phyloP scores from a whole-genome alignment of 2,329 filamentous ascomycete genomes.

The Stemphylium beticola region DNA sequence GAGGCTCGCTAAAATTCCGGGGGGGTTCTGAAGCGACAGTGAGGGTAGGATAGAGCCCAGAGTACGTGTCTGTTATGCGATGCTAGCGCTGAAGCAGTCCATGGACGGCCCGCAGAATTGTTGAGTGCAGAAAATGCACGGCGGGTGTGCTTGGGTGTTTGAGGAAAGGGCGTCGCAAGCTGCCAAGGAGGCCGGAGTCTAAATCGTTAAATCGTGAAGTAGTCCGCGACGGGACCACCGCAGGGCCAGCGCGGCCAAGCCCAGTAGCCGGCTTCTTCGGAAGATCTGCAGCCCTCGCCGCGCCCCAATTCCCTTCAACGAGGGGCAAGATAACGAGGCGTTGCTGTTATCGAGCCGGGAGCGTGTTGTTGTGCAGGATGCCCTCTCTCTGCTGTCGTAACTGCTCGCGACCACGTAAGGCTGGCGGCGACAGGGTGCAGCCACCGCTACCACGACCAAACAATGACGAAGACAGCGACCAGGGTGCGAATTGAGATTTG shows the following conservation, averaged over 20 bases:
- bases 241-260: slow-evolving; percentile 6
- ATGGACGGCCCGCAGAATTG: slow-evolving; percentile 1
- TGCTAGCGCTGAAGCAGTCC: background rate
- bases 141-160: slow-evolving; percentile 11
- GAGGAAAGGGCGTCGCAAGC: slow-evolving; percentile 25
- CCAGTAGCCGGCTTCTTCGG: slow-evolving; percentile 6
- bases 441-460: background rate
- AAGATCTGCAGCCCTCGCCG: slow-evolving; percentile 6
- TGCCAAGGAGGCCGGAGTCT: slow-evolving; percentile 28
- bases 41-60: background rate
- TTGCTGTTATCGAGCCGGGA: background rate
- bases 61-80: background rate
- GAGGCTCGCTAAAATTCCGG: slow-evolving; percentile 7
- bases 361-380: background rate
- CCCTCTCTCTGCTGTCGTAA: background rate
- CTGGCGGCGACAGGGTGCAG: background rate
- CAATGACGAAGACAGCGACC: slow-evolving; percentile 2
- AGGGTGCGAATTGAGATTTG: background rate
- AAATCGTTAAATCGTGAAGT: slow-evolving; percentile 15
- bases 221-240: slow-evolving; percentile 15
- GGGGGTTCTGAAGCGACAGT: slow-evolving; percentile 12
- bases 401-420: background rate
- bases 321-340: background rate
- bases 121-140: slow-evolving; percentile 10
- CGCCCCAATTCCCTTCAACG: background rate